A percentile compares a stretch with the other conserved stretches of the same genome.
Evolutionary conservation across 2,329 filamentous ascomycete genomes (phyloP).

Genomic region (Ophiostoma australiae): DNA sequence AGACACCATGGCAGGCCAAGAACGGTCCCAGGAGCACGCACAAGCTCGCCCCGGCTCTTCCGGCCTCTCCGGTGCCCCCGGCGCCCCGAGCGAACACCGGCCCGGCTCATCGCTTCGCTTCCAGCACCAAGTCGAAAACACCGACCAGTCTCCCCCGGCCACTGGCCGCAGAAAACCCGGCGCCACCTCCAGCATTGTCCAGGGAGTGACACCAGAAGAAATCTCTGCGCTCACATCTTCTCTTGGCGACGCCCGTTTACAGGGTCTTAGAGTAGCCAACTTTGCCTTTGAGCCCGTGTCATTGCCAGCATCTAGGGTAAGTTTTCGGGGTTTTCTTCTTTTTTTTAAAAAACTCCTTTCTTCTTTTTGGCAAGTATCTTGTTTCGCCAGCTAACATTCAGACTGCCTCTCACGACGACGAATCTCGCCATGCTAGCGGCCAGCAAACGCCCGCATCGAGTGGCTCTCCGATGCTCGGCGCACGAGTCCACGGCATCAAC

Average conservation of each 20-base stretch:
- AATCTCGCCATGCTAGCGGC: conserved; percentile 56
- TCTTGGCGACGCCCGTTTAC: conserved; percentile 68
- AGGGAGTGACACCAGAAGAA: conserved; percentile 49
- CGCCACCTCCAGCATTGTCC: conserved; percentile 21
- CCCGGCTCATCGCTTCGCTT: conserved; percentile 55
- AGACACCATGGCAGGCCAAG: conserved; percentile 19
- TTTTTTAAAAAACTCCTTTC: too few species aligned
- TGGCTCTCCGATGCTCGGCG: conserved; percentile 64
- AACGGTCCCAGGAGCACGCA: conserved; percentile 13
- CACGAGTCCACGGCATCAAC: conserved; percentile 66
- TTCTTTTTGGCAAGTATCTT: too few species aligned
- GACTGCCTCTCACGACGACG: conserved; percentile 58
- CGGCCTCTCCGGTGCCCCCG: conserved; percentile 25
- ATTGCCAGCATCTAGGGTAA: conserved; percentile 74
- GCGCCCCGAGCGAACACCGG: conserved; percentile 28
- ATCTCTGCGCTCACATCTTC: conserved; percentile 62
- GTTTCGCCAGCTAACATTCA: conserved; percentile 30
- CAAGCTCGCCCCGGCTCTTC: conserved; percentile 16
- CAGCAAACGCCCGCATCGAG: conserved; percentile 59
- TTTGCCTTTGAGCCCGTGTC: conserved; percentile 90
- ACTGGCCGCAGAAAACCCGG: conserved; percentile 34
- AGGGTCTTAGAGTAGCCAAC: conserved; percentile 77
- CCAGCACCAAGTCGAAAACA: conserved; percentile 65
- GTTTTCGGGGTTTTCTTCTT: neutral
- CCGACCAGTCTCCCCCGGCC: conserved; percentile 44